Conservation (phyloP, 192 early-diverging fungal genomes). For the Cladochytrium replicatum region DNA sequence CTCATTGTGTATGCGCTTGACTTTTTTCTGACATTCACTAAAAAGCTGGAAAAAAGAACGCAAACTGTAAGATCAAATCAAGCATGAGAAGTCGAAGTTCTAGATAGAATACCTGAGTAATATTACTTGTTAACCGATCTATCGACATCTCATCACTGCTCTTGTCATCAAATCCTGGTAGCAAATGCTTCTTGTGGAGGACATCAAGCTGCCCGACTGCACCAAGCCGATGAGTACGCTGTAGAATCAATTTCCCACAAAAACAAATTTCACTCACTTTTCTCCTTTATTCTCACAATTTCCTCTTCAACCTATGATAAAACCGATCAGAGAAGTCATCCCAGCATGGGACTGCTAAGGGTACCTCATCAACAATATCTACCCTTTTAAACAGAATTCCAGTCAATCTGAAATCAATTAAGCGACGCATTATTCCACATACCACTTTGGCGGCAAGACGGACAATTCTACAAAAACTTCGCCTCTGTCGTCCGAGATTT, state of each 20-base stretch:
- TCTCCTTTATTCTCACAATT: constrained; percentile 53
- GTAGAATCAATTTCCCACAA: constrained; percentile 4
- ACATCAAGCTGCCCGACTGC: constrained; percentile 59
- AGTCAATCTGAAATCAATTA: background rate
- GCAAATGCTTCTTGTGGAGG: constrained; percentile 77
- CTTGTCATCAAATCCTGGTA: constrained; percentile 92
- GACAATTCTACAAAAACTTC: constrained; percentile 83
- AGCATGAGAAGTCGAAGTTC: background rate
- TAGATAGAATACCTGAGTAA: constrained; percentile 59
- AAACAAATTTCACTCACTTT: constrained; percentile 21
- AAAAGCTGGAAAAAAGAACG: constrained; percentile 61
- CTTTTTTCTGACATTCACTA: constrained; percentile 64
- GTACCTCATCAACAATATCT: constrained; percentile 83
- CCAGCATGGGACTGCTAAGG: constrained; percentile 35
- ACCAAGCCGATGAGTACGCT: background rate
- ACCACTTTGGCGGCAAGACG: constrained; percentile 87
- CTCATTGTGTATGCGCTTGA: constrained; percentile 61
- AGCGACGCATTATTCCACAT: background rate
- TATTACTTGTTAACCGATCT: constrained; percentile 67
- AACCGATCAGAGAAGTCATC: background rate
- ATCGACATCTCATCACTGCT: constrained; percentile 57
- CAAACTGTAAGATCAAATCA: constrained; percentile 4
- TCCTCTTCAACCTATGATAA: constrained; percentile 38
- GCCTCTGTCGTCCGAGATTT: constrained; percentile 53
- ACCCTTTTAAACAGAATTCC: constrained; percentile 41